Percentiles rank a stretch among this genome's conserved stretches.
phyloP scores from a whole-genome alignment of 2,329 filamentous ascomycete genomes.

The Sporothrix mexicana region DNA sequence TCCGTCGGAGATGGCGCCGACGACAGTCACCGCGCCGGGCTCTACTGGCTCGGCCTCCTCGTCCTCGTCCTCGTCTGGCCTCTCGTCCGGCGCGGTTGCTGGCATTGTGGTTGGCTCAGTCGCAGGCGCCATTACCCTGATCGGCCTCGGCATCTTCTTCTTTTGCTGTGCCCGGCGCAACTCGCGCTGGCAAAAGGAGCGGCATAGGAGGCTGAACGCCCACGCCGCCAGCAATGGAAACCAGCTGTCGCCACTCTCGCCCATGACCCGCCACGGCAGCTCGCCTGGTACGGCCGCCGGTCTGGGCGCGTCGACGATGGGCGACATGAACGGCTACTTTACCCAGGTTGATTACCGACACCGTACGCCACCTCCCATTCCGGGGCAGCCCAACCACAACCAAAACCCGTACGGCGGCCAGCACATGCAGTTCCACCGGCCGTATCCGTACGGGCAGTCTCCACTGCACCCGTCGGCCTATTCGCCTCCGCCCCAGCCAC shows the following conservation, averaged over 20 bases:
- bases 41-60: constrained; percentile 29
- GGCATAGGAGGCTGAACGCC: not conserved
- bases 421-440: constrained; percentile 18
- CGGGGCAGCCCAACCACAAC: not conserved
- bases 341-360: constrained; percentile 25
- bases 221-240: not conserved
- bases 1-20: constrained; percentile 52
- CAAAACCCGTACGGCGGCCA: not conserved
- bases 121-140: constrained; percentile 52
- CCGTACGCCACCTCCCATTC: constrained; percentile 26
- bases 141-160: constrained; percentile 55
- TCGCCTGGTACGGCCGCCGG: not conserved
- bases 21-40: constrained; percentile 36
- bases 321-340: constrained; percentile 25
- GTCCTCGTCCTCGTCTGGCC: not conserved
- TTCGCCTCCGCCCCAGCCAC: not conserved
- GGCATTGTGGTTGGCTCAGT: constrained; percentile 62
- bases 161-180: constrained; percentile 47
- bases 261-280: constrained; percentile 1
- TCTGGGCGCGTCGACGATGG: constrained; percentile 19
- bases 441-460: constrained; percentile 3
- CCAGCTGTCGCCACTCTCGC: constrained; percentile 13
- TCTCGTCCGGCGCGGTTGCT: constrained; percentile 58
- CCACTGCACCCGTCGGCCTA: not conserved
- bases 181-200: constrained; percentile 6